A percentile compares a stretch with the other conserved stretches of the same genome.
Evolutionary conservation across 768 basidiomycete species (phyloP).

Genomic region (Pleurotus cornucopiae): DNA sequence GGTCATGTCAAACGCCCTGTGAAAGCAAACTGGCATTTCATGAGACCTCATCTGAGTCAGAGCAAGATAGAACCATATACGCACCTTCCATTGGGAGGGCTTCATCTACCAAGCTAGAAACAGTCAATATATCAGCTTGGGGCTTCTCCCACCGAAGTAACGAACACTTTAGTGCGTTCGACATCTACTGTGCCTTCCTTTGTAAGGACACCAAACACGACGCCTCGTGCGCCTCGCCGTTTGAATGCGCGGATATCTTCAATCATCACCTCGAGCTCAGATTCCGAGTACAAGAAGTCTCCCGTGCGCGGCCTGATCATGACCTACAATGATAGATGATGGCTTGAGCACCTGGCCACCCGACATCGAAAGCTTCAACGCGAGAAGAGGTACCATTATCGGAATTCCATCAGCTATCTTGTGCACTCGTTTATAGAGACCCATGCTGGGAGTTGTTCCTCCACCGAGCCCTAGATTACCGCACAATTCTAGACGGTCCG

Average conservation of each 20-base stretch:
- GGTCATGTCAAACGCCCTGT: slow-evolving; percentile 77
- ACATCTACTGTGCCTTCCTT: slow-evolving; percentile 57
- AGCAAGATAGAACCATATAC: neutral
- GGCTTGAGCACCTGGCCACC: neutral
- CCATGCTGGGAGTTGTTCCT: slow-evolving; percentile 80
- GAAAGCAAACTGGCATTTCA: slow-evolving; percentile 59
- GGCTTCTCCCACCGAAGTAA: neutral
- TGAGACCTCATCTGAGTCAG: neutral
- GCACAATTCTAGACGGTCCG: slow-evolving; percentile 76
- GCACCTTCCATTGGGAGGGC: slow-evolving; percentile 62
- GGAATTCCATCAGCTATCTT: slow-evolving; percentile 44
- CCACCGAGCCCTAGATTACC: slow-evolving; percentile 68
- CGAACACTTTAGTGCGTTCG: slow-evolving; percentile 48
- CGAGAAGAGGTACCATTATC: slow-evolving; percentile 54
- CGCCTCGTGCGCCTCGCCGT: slow-evolving; percentile 50
- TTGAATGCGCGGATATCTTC: slow-evolving; percentile 68
- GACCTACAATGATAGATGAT: slow-evolving; percentile 34
- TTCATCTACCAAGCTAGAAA: slow-evolving; percentile 48
- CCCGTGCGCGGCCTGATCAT: slow-evolving; percentile 82
- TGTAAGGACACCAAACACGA: slow-evolving; percentile 65
- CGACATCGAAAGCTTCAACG: neutral
- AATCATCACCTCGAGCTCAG: slow-evolving; percentile 69
- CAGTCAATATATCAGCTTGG: neutral
- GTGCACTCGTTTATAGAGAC: slow-evolving; percentile 59
- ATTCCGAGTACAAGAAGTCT: slow-evolving; percentile 69